Percentiles rank a stretch among this genome's conserved stretches.
Evolutionary conservation across 441 rosid species (phyloP).

Genomic region (Populus hybrid): DNA sequence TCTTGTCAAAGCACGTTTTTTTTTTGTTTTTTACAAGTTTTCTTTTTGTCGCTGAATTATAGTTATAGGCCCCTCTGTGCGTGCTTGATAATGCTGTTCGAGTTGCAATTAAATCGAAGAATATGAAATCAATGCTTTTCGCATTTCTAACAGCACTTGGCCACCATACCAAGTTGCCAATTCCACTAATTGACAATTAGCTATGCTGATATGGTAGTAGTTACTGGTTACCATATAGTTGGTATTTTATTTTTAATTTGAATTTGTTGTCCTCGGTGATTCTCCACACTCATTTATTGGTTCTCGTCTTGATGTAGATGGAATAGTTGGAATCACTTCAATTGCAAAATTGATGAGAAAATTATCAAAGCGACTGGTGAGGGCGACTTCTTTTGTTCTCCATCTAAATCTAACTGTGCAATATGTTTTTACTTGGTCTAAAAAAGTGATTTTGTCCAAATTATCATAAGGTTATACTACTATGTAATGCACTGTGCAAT

Average conservation of each 20-base stretch:
- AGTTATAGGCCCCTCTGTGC: background rate
- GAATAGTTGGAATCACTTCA: conserved; percentile 88
- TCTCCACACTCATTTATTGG: background rate
- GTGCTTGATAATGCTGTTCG: no score
- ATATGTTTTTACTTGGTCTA: background rate
- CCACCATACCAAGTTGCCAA: no score
- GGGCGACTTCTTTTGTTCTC: background rate
- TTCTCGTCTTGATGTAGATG: conserved; percentile 38
- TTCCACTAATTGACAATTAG: no score
- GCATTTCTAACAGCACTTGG: no score
- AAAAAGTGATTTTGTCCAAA: background rate
- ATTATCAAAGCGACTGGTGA: conserved; percentile 75
- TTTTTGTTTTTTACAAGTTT: background rate
- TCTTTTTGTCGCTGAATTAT: background rate
- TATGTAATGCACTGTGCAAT: background rate
- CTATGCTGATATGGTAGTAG: no score
- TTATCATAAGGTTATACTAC: background rate
- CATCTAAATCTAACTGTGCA: background rate
- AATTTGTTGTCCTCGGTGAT: background rate
- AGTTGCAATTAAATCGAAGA: no score
- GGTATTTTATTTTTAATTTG: background rate
- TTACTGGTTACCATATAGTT: background rate
- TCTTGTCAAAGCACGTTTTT: background rate
- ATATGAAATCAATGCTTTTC: no score
- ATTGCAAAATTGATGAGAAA: conserved; percentile 58